Evolutionary conservation across 1,284 basidiomycete species (phyloP), one percentile per base, ranked within the genome.

Genomic region (Tilletia horrida): DNA sequence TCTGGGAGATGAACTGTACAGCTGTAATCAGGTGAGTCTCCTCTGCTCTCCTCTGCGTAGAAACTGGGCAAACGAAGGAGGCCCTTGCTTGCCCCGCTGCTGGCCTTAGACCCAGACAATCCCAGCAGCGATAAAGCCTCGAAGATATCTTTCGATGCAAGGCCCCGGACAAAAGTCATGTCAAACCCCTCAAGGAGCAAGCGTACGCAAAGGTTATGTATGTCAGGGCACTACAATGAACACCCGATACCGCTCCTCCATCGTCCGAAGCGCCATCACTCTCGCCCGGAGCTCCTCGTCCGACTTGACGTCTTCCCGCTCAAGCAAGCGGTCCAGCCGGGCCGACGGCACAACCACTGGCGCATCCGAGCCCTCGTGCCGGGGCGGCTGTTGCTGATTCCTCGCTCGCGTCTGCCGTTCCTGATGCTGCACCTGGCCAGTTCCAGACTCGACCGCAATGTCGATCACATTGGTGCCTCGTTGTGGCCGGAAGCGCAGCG

Each of bases 241-340:
- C 29, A 59, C 18, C 1, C 55, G 55, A 21, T 59, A 59, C 55
- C 35, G 27, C 29, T 59, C 55, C 55, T 59, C 55, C 55, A 59
- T 59, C 23, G 9, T 18, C 14, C 18, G 23, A 3, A 59, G 55
- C 29, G 55, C 55, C 55, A 59, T 13, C 55, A 59, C 55, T 18
- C 29, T 31, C 55, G 27, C 29, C 31, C 55, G 55, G 27, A 59
- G 18, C 55, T 59, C 55, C 18, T 59, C 55, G 18, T 40, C 55
- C 27, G 18, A 31, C 55, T 31, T 35, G 55, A 59, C 29, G 11
- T 59, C 55, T 25, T 59, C 55, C 8, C 27, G 55, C 25, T 59
- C 55, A 25, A 59, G 21, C 27, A 59, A 27, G 1, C 55, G 55
- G 27, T 59, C 55, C 25, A 59, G 11, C 27, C 55, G 27, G 14